phyloP scores from a whole-genome alignment of 345 rosid genomes.

The Hevea brasiliensis region DNA sequence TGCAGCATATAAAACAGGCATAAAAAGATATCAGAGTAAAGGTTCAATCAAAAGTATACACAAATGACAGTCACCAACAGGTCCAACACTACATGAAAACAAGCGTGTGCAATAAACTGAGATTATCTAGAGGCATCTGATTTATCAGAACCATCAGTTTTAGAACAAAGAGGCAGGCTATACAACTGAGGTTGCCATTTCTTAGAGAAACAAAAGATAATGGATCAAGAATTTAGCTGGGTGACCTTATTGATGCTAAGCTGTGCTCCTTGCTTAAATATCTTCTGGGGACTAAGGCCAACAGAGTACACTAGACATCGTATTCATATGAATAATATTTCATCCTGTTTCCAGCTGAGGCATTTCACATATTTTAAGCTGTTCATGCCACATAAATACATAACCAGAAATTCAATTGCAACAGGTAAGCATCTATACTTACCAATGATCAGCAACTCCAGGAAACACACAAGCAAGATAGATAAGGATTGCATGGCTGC shows the following conservation, averaged over 20 bases:
- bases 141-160: too few relatives aligned
- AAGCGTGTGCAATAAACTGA: too few relatives aligned
- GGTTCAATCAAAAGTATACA: neutral
- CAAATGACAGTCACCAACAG: neutral
- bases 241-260: neutral
- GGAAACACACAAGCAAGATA: conserved; percentile 76
- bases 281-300: neutral
- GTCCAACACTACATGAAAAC: neutral
- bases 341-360: neutral
- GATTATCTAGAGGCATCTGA: too few relatives aligned
- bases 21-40: neutral
- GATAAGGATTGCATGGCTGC: conserved; percentile 83
- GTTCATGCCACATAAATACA: neutral
- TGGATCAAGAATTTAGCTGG: neutral
- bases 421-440: conserved; percentile 20
- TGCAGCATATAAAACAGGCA: neutral
- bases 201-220: neutral
- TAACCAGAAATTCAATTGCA: neutral
- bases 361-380: neutral
- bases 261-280: neutral
- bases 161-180: neutral
- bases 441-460: conserved; percentile 88
- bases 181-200: neutral
- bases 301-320: neutral
- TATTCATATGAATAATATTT: neutral